Conservation (phyloP, 2,329 filamentous ascomycete genomes). For the Aspergillus hiratsukae region DNA sequence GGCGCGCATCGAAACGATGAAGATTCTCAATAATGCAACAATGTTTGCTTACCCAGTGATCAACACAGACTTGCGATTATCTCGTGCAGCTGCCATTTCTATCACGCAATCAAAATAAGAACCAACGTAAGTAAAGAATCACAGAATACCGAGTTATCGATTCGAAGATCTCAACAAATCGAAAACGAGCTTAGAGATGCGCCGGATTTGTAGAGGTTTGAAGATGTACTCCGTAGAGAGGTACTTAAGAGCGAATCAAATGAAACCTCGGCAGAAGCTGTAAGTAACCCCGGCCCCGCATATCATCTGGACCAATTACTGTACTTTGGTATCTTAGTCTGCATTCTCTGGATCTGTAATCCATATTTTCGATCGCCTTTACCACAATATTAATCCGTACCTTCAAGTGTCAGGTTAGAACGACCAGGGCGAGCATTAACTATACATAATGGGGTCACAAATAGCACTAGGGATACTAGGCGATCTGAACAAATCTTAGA, state of each 20-base stretch:
- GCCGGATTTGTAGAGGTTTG: too few relatives aligned
- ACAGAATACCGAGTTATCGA: not conserved
- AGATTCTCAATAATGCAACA: not conserved
- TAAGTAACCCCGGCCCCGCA: not conserved
- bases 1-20: not conserved
- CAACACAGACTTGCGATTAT: conserved; percentile 36
- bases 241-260: not conserved
- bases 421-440: too few relatives aligned
- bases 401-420: too few relatives aligned
- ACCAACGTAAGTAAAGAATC: not conserved
- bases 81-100: conserved; percentile 22
- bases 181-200: too few relatives aligned
- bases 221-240: too few relatives aligned
- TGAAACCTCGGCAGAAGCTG: not conserved
- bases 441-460: too few relatives aligned
- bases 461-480: too few relatives aligned
- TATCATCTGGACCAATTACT: not conserved
- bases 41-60: conserved; percentile 36
- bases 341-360: not conserved
- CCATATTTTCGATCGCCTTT: not conserved
- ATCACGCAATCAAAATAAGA: not conserved
- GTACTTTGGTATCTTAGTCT: not conserved
- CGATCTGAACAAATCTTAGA: too few relatives aligned
- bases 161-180: not conserved
- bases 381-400: not conserved